Conservation (phyloP, 2,329 filamentous ascomycete species). For the Cytospora piceae region DNA sequence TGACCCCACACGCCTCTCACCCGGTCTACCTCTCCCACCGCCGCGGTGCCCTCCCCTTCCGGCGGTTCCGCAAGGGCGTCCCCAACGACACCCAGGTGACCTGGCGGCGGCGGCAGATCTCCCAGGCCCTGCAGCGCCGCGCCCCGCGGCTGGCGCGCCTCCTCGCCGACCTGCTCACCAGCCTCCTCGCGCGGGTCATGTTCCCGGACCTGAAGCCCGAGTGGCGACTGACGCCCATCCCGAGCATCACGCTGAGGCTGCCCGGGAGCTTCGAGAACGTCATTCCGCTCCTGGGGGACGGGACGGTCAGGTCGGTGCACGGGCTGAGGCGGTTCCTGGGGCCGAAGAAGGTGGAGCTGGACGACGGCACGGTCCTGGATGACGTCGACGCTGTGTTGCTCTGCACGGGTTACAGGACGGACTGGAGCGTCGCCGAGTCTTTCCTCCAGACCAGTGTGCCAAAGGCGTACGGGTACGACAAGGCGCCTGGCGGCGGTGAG, state of each 20-base stretch:
- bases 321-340: slow-evolving; percentile 25
- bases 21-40: slow-evolving; percentile 32
- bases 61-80: slow-evolving; percentile 23
- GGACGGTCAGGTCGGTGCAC: slow-evolving; percentile 22
- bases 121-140: slow-evolving; percentile 20
- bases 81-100: slow-evolving; percentile 32
- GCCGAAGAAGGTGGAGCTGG: slow-evolving; percentile 24
- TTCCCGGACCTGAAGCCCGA: slow-evolving; percentile 36
- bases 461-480: slow-evolving; percentile 11
- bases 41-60: slow-evolving; percentile 26
- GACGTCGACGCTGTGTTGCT: slow-evolving; percentile 27
- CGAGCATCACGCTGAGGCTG: slow-evolving; percentile 27
- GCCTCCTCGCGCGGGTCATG: slow-evolving; percentile 7
- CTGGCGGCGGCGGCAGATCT: slow-evolving; percentile 35
- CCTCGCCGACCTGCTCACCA: slow-evolving; percentile 14
- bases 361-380: slow-evolving; percentile 25
- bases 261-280: slow-evolving; percentile 35
- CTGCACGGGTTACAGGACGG: slow-evolving; percentile 29
- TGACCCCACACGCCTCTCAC: slow-evolving; percentile 25
- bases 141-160: slow-evolving; percentile 32
- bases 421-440: slow-evolving; percentile 21
- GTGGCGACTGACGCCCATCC: slow-evolving; percentile 36
- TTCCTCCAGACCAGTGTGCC: slow-evolving; percentile 28
- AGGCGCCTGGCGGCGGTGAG: not conserved
- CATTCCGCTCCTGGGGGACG: slow-evolving; percentile 39